A percentile compares a stretch with the other conserved stretches of the same genome.
Conservation (phyloP, 2,329 filamentous ascomycete species). For the Trematosphaeria pertusa region DNA sequence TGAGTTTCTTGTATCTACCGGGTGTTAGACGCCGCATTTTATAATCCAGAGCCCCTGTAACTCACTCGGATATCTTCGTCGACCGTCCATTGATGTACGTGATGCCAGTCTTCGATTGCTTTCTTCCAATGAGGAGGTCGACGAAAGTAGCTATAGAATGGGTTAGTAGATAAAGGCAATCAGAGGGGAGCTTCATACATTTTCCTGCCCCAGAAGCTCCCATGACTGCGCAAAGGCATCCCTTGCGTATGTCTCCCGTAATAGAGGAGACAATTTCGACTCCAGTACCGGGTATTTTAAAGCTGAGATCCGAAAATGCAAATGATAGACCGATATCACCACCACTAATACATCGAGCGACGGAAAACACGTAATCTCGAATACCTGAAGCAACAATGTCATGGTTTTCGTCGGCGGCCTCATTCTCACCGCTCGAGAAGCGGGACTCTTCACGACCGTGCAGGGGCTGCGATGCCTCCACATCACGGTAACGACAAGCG, state of each 20-base stretch:
- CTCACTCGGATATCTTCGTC: neutral
- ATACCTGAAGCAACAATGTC: too few relatives aligned
- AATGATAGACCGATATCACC: neutral
- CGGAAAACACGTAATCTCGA: neutral
- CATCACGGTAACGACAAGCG: too few relatives aligned
- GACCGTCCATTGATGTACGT: neutral
- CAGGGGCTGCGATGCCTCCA: too few relatives aligned
- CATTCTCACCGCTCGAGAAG: too few relatives aligned
- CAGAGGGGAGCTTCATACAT: too few relatives aligned
- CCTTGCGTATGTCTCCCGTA: neutral
- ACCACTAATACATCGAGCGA: neutral
- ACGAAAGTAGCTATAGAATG: neutral
- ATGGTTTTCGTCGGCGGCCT: too few relatives aligned
- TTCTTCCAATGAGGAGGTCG: neutral
- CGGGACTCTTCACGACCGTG: too few relatives aligned
- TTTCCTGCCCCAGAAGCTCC: neutral
- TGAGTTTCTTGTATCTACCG: conserved; percentile 68
- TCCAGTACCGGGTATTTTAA: neutral
- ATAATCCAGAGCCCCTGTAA: too few relatives aligned
- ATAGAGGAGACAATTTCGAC: neutral
- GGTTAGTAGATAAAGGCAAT: neutral
- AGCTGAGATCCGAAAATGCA: neutral
- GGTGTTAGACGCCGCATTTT: too few relatives aligned
- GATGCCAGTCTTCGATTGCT: neutral
- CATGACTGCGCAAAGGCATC: neutral